Percentiles rank a stretch among this genome's conserved stretches.
phyloP scores from a whole-genome alignment of 257 asterid species.

The Plectranthus barbatus region DNA sequence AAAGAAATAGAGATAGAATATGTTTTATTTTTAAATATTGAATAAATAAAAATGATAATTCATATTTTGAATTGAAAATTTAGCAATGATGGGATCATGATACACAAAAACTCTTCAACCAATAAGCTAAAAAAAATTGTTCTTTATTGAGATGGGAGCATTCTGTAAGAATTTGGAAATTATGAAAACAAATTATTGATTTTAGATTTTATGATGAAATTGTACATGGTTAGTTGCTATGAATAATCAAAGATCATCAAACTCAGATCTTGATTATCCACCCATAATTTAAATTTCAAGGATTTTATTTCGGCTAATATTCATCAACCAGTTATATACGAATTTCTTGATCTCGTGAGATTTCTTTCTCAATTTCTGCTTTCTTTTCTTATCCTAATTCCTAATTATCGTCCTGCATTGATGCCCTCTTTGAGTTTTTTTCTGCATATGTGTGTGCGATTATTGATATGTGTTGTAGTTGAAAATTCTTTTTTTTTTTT shows the following conservation, averaged over 20 bases:
- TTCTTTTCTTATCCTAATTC: neutral
- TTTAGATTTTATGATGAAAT: neutral
- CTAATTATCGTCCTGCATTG: neutral
- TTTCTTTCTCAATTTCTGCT: neutral
- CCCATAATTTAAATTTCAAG: neutral
- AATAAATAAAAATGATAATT: too few species aligned
- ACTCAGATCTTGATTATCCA: slow-evolving; percentile 5
- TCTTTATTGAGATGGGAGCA: too few species aligned
- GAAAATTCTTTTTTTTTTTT: too few species aligned
- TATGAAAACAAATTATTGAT: neutral
- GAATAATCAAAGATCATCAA: neutral
- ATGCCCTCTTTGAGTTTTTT: neutral
- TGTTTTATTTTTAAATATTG: too few species aligned
- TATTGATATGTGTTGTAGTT: neutral
- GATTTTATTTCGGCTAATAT: slow-evolving; percentile 14
- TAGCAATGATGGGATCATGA: too few species aligned
- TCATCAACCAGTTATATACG: too few species aligned
- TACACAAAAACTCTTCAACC: too few species aligned
- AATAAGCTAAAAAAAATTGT: too few species aligned
- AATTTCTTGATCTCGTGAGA: slow-evolving; percentile 14
- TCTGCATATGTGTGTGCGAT: neutral
- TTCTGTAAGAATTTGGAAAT: neutral
- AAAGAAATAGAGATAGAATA: too few species aligned
- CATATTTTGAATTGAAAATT: too few species aligned
- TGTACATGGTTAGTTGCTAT: neutral